Evolutionary conservation across 2,329 filamentous ascomycete genomes (phyloP).

Genomic region (Xylaria polymorpha): DNA sequence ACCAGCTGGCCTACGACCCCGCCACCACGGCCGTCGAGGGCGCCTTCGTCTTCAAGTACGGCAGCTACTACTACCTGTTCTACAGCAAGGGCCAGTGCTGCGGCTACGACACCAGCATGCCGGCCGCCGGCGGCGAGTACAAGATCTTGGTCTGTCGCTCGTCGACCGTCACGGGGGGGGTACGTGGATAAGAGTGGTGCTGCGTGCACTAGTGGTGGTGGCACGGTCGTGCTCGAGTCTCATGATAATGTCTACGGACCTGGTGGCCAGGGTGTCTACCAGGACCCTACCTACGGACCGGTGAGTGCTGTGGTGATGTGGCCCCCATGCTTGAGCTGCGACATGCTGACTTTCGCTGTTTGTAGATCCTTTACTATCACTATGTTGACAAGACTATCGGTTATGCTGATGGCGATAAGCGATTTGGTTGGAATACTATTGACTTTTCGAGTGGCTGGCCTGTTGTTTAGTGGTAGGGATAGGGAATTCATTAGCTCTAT

Average conservation of each 20-base stretch:
- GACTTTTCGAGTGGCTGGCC: constrained; percentile 63
- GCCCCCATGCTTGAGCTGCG: not conserved
- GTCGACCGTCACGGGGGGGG: constrained; percentile 59
- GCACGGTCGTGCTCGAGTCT: constrained; percentile 69
- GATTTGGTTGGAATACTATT: constrained; percentile 64
- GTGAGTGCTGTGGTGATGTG: constrained; percentile 37
- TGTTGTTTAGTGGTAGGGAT: constrained; percentile 42
- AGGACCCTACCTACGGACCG: constrained; percentile 48
- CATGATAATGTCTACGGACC: constrained; percentile 73
- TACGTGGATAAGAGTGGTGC: constrained; percentile 53
- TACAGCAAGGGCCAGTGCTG: constrained; percentile 70
- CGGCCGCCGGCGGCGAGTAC: constrained; percentile 68
- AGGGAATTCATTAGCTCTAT: not conserved
- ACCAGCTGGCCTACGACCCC: constrained; percentile 65
- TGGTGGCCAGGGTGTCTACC: constrained; percentile 66
- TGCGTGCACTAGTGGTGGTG: constrained; percentile 57
- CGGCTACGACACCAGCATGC: constrained; percentile 60
- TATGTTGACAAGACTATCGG: constrained; percentile 53
- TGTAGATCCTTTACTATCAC: constrained; percentile 59
- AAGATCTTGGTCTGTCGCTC: constrained; percentile 71
- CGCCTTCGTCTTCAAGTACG: constrained; percentile 63
- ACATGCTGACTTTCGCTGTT: not conserved
- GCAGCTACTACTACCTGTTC: constrained; percentile 70
- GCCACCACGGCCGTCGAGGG: constrained; percentile 65
- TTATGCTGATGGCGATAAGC: constrained; percentile 56